Conservation (phyloP, 2,329 filamentous ascomycete genomes). For the Pseudogymnoascus sp. region DNA sequence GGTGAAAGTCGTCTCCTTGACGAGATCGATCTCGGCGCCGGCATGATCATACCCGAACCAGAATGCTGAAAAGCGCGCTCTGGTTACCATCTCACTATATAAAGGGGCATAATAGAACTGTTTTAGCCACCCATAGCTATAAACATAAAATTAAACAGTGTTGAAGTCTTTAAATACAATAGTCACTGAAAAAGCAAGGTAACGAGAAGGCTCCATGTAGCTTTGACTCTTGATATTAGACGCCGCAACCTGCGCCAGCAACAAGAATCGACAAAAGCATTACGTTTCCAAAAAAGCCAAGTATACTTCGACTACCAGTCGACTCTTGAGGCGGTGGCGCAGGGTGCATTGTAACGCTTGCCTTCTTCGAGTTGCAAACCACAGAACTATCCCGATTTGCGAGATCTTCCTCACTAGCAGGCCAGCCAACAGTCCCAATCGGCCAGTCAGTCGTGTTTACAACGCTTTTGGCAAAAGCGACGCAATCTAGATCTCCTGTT, state of each 20-base stretch:
- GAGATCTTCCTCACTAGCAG: background rate
- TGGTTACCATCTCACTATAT: background rate
- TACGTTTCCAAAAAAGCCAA: background rate
- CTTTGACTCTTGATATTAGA: background rate
- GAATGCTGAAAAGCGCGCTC: background rate
- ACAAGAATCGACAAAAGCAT: background rate
- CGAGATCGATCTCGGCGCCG: background rate
- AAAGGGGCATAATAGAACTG: no score
- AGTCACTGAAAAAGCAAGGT: no score
- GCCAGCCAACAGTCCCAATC: background rate
- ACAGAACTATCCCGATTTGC: background rate
- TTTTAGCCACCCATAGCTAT: no score
- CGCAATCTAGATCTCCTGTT: background rate
- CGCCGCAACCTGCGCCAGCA: background rate
- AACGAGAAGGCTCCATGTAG: no score
- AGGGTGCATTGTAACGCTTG: background rate
- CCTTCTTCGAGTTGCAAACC: background rate
- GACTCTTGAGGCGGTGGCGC: background rate
- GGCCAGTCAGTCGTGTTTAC: background rate
- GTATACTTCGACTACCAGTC: background rate
- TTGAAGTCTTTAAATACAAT: no score
- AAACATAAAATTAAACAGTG: no score
- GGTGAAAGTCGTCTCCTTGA: background rate
- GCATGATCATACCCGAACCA: background rate
- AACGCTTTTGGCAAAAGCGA: background rate